A percentile compares a stretch with the other conserved stretches of the same genome.
These are phyloP conservation scores for Astrephomene gubernaculifera DNA, from an alignment of 139 green algal genomes.

Conservation along the genomic window DNA sequence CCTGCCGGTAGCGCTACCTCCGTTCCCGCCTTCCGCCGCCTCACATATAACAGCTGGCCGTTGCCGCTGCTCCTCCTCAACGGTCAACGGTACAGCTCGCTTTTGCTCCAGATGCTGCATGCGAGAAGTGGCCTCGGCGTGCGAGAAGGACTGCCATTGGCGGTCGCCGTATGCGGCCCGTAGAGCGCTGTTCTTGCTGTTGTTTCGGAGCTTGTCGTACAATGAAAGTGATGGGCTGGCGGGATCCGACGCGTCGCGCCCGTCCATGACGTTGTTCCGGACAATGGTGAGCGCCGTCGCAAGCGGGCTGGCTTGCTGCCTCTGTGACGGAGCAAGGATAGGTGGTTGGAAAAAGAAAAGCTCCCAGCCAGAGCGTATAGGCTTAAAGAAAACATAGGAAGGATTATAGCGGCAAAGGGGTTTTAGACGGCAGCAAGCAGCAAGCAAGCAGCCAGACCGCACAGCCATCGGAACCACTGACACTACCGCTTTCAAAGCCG, in stretches of 20 bases:
- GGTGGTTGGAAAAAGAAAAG: no score
- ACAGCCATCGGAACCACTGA: neutral
- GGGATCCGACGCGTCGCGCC: neutral
- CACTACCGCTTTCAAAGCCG: neutral
- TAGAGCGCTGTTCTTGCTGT: neutral
- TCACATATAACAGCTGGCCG: neutral
- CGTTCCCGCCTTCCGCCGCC: neutral
- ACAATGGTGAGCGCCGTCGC: neutral
- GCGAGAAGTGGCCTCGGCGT: no score
- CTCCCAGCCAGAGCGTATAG: no score
- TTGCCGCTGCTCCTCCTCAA: neutral
- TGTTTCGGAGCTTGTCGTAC: neutral
- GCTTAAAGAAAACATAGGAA: no score
- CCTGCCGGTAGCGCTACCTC: neutral
- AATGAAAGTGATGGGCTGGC: no score
- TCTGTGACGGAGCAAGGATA: neutral
- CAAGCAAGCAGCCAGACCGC: neutral
- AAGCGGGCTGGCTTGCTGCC: neutral
- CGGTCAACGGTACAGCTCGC: neutral
- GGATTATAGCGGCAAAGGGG: neutral
- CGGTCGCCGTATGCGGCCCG: neutral
- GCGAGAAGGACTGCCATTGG: constrained; percentile 16
- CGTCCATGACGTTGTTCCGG: neutral
- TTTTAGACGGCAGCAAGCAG: neutral
- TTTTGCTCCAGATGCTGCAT: no score